Evolutionary conservation across 1,139 yeast species (phyloP), one percentile per base, ranked within the genome.

Genomic region (Yueomyces sp.): DNA sequence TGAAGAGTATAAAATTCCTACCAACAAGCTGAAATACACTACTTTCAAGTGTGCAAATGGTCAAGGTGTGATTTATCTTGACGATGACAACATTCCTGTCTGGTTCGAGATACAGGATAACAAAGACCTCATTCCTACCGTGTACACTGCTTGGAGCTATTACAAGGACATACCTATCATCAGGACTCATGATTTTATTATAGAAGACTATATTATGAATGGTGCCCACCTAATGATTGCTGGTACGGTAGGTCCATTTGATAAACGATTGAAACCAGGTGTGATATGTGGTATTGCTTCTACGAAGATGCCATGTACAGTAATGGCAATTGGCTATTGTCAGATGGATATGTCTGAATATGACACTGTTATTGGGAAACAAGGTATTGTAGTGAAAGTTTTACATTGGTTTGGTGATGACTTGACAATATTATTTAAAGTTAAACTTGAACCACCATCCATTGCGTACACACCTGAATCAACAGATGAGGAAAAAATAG

Each of bases 181-280:
- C 3, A 62, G 66, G 44, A 89, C 96, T 0, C 91, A 85, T 57
- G 75, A 76, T 9, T 76, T 72, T 52, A 96, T 91, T 2, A 69
- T 89, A 25, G 74, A 74, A 44, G 66, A 58, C 12, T 52, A 56
- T 30, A 46, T 68, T 19, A 63, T 87, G 30, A 76, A 75, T 47
- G 96, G 96, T 6, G 96, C 97, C 0, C 81, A 89, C 58, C 68
- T 91, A 53, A 89, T 91, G 96, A 68, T 84, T 34, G 93, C 95
- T 0, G 98, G 98, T 0, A 77, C 91, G 2, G 68, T 83, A 4
- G 83, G 86, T 0, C 95, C 95, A 0, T 80, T 82, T 54, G 86
- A 81, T 40, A 41, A 51, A 0, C 42, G 50, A 3, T 49, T 75
- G 3, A 55, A 52, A 2, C 63, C 63, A 42, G 89, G 81, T 1